Evolutionary conservation across 2,329 filamentous ascomycete genomes (phyloP).

Genomic region (Neonectria neomacrospora): DNA sequence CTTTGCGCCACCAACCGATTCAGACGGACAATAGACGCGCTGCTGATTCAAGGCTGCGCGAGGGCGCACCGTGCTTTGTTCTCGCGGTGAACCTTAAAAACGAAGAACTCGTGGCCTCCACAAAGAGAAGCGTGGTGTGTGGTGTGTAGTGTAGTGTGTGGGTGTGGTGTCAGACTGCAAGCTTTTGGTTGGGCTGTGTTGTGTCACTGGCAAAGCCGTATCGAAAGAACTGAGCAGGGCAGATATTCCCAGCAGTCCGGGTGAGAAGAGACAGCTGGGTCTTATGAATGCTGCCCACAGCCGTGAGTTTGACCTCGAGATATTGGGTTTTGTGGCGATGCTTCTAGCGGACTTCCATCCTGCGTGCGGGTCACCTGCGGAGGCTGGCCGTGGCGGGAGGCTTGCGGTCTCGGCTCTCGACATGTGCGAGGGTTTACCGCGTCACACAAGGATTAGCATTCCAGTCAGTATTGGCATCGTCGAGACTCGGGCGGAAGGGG

Average conservation of each 20-base stretch:
- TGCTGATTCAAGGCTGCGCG: conserved; percentile 23
- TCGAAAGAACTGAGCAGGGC: neutral
- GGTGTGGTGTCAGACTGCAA: neutral
- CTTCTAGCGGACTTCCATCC: conserved; percentile 31
- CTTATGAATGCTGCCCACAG: conserved; percentile 24
- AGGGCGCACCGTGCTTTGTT: conserved; percentile 28
- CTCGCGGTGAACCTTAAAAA: conserved; percentile 15
- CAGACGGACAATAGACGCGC: conserved; percentile 23
- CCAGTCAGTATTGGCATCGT: conserved; percentile 29
- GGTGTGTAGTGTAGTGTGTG: neutral
- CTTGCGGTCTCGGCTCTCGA: conserved; percentile 44
- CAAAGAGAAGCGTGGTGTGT: neutral
- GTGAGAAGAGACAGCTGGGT: conserved; percentile 1
- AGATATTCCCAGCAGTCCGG: neutral
- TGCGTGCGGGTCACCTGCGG: conserved; percentile 32
- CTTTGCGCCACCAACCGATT: conserved; percentile 21
- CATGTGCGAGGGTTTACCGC: conserved; percentile 29
- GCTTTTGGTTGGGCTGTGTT: neutral
- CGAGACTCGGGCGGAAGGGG: neutral
- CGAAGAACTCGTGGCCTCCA: neutral
- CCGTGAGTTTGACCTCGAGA: conserved; percentile 38
- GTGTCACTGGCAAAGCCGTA: neutral
- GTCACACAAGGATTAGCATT: conserved; percentile 36
- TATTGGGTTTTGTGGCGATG: conserved; percentile 31
- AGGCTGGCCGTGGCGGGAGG: conserved; percentile 43